These are phyloP conservation scores for Gypsophila paniculata DNA, from an alignment of 179 eudicot species.

Conservation along the genomic window DNA sequence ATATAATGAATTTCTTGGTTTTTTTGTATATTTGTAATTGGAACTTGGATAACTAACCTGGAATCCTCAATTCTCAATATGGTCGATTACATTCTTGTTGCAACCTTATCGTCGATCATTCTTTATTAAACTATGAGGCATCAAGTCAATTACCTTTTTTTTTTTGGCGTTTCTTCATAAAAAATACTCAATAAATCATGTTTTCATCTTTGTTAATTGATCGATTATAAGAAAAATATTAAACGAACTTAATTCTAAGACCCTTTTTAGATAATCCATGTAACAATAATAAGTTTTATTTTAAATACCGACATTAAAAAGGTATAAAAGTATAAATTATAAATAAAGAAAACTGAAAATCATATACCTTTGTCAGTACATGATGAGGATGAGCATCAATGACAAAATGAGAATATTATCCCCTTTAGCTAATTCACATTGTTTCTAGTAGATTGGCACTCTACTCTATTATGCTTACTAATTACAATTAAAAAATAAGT, in stretches of 20 bases:
- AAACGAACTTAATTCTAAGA: too few species aligned
- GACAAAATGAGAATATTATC: slow-evolving; percentile 20
- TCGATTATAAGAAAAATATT: too few species aligned
- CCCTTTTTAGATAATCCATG: too few species aligned
- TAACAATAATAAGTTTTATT: background rate
- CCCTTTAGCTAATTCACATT: slow-evolving; percentile 26
- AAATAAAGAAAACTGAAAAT: background rate
- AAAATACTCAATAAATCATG: too few species aligned
- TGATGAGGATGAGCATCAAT: slow-evolving; percentile 8
- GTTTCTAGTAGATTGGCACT: slow-evolving; percentile 30
- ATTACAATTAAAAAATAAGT: slow-evolving; percentile 8
- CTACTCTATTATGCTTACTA: slow-evolving; percentile 18
- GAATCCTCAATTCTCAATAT: too few species aligned
- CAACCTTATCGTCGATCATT: too few species aligned
- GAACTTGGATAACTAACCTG: too few species aligned
- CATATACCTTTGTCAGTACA: slow-evolving; percentile 1
- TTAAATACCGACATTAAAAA: background rate
- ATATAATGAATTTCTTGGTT: too few species aligned
- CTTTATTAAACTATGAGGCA: background rate
- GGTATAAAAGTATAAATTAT: background rate
- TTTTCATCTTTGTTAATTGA: too few species aligned
- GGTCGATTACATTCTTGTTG: too few species aligned
- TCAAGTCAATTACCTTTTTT: background rate
- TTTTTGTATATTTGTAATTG: too few species aligned
- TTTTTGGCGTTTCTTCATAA: background rate